Percentiles rank a stretch among this genome's conserved stretches.
Conservation (phyloP, 495 filamentous ascomycete species). For the Aspergillus affinis region DNA sequence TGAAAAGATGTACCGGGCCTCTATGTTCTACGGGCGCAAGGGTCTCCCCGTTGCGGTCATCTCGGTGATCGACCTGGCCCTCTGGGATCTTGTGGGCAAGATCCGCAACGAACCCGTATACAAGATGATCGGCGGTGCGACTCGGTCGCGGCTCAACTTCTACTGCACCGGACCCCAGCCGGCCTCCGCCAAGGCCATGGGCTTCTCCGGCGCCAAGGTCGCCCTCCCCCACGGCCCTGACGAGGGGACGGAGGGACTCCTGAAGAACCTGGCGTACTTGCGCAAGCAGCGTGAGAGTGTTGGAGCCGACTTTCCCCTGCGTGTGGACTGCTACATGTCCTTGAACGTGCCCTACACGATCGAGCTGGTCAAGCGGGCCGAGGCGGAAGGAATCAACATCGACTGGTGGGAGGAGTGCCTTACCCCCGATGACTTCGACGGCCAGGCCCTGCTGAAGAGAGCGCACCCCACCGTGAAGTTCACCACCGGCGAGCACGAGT, state of each 20-base stretch:
- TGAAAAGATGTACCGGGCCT: slow-evolving; percentile 93
- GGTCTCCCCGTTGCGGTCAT: slow-evolving; percentile 87
- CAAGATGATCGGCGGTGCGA: slow-evolving; percentile 86
- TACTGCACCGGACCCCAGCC: slow-evolving; percentile 94
- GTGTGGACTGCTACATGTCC: slow-evolving; percentile 97
- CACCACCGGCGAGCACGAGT: slow-evolving; percentile 94
- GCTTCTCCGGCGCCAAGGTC: slow-evolving; percentile 87
- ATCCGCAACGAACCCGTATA: slow-evolving; percentile 90
- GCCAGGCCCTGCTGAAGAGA: slow-evolving; percentile 81
- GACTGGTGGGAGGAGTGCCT: slow-evolving; percentile 98
- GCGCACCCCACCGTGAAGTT: slow-evolving; percentile 90
- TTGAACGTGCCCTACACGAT: slow-evolving; percentile 90
- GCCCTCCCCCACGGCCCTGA: slow-evolving; percentile 85
- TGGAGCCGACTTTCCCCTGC: slow-evolving; percentile 85
- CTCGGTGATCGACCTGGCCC: slow-evolving; percentile 85
- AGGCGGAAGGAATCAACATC: slow-evolving; percentile 76
- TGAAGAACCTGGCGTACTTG: slow-evolving; percentile 87
- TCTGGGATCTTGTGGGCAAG: slow-evolving; percentile 91
- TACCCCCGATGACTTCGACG: slow-evolving; percentile 85
- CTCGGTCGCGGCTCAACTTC: slow-evolving; percentile 76
- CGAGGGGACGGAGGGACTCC: slow-evolving; percentile 74
- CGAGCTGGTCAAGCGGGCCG: slow-evolving; percentile 78
- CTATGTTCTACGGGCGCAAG: slow-evolving; percentile 94
- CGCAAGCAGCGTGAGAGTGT: slow-evolving; percentile 79
- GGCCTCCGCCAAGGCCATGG: slow-evolving; percentile 71